Conservation (phyloP, 306 rosid genomes). For the Vigna radiata region DNA sequence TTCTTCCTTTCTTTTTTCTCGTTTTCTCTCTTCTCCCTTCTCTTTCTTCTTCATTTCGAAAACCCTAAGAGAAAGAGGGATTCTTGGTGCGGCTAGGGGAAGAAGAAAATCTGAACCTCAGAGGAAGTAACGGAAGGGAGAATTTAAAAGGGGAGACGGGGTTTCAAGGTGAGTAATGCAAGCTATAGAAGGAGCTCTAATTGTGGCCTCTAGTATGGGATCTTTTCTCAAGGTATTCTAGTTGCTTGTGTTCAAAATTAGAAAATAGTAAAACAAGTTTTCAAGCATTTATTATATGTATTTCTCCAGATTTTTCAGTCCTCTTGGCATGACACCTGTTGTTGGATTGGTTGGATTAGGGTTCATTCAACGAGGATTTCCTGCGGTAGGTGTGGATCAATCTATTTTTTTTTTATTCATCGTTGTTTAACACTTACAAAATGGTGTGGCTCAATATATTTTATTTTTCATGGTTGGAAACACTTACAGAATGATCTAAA, state of each 20-base stretch:
- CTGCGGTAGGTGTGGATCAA: constrained; percentile 56
- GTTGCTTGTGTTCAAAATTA: background rate
- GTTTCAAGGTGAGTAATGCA: too few relatives aligned
- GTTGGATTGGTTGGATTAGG: constrained; percentile 87
- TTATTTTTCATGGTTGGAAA: background rate
- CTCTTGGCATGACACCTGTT: constrained; percentile 90
- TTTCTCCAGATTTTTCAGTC: constrained; percentile 79
- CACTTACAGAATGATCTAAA: background rate
- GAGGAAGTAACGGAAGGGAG: too few relatives aligned
- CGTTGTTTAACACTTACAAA: background rate
- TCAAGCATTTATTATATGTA: constrained; percentile 27
- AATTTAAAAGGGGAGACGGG: too few relatives aligned
- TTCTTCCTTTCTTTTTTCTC: too few relatives aligned
- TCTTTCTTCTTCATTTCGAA: too few relatives aligned
- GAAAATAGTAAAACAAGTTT: background rate
- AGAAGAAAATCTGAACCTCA: too few relatives aligned
- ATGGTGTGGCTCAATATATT: constrained; percentile 32
- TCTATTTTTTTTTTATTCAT: background rate
- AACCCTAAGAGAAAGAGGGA: too few relatives aligned
- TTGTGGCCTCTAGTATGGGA: constrained; percentile 90
- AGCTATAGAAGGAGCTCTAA: constrained; percentile 85
- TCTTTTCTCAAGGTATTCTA: constrained; percentile 70
- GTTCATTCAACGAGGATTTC: constrained; percentile 80
- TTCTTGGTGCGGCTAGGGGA: too few relatives aligned
- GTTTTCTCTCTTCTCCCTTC: too few relatives aligned